Evolutionary conservation across 2,329 filamentous ascomycete species (phyloP).

Genomic region (Penicillium sp.): DNA sequence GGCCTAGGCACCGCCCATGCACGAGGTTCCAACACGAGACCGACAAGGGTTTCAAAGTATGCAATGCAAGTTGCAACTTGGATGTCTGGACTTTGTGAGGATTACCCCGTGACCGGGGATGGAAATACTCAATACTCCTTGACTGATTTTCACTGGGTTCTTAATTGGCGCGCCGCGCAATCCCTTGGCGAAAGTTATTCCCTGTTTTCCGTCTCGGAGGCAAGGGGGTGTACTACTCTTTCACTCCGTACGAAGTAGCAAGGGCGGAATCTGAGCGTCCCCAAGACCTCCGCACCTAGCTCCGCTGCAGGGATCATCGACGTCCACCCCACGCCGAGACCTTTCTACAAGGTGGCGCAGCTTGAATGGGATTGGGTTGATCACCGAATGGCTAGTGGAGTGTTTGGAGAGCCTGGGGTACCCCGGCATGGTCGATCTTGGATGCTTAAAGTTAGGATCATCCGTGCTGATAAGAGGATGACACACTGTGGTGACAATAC

Average conservation of each 20-base stretch:
- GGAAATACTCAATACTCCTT: not conserved
- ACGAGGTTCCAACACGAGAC: not conserved
- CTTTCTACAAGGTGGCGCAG: conserved; percentile 3
- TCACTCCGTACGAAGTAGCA: no score
- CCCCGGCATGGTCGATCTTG: not conserved
- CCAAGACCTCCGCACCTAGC: not conserved
- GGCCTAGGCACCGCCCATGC: no score
- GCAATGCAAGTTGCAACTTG: no score
- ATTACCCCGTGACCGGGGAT: not conserved
- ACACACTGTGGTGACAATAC: conserved; percentile 5
- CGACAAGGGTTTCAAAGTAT: not conserved
- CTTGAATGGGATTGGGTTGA: not conserved
- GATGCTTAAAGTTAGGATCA: conserved; percentile 7
- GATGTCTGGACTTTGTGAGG: no score
- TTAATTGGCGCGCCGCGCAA: conserved; percentile 1
- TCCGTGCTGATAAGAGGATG: conserved; percentile 2
- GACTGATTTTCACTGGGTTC: no score
- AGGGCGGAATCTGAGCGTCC: not conserved
- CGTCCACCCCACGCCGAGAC: conserved; percentile 4
- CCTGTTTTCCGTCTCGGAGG: not conserved
- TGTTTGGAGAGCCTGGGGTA: not conserved
- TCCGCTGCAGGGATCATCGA: not conserved
- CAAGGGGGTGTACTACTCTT: not conserved
- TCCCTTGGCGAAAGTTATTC: conserved; percentile 1
- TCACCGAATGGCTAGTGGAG: not conserved